Evolutionary conservation across 2,329 filamentous ascomycete genomes (phyloP), one percentile per base, ranked within the genome.

Genomic region (Stachybotrys chartarum): DNA sequence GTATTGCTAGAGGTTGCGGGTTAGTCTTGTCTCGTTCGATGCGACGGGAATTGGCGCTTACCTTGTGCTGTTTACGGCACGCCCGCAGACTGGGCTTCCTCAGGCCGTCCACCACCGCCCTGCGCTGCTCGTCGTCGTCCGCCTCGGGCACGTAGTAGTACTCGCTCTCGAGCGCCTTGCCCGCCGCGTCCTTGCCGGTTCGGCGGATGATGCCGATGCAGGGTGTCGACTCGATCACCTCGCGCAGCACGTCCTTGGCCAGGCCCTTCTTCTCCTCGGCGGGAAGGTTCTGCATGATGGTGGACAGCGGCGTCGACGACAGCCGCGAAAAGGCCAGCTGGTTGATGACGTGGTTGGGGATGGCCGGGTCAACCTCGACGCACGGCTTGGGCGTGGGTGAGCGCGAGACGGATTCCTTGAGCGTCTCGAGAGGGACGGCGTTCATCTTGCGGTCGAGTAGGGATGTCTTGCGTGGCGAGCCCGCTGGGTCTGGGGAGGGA

Each of bases 41-140:
- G 45, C 50, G 12, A n/a, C 14, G n/a, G 16, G 30, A n/a, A 6
- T 30, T n/a, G 54, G 45, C 58, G 71, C 77, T 68, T 81, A 97
- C 93, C 90, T 97, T 97, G 74, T 99, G 94, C 69, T 94, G 90
- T 75, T 97, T 97, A 66, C 94, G 83, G 68, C 94, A 97, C 66
- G 86, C 87, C 61, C 94, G 82, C 65, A 99, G 75, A 64, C 91
- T 94, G 48, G 92, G 93, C 73, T 96, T 96, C 55, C 91, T 82
- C 68, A 97, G 77, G 54, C 90, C 90, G 61, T 92, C 86, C 1
- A 92, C 90, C 14, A 97, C 91, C 24, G 91, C 88, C 54, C 90
- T 82, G 53, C 89, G 84, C 67, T 87, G 83, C 59, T 86, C 81
- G 67, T 97, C 91, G 3, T 80, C 77, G 68, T 99, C 94, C 65